These are phyloP conservation scores for Jacaranda copaia DNA, from an alignment of 257 asterid genomes.

Conservation along the genomic window DNA sequence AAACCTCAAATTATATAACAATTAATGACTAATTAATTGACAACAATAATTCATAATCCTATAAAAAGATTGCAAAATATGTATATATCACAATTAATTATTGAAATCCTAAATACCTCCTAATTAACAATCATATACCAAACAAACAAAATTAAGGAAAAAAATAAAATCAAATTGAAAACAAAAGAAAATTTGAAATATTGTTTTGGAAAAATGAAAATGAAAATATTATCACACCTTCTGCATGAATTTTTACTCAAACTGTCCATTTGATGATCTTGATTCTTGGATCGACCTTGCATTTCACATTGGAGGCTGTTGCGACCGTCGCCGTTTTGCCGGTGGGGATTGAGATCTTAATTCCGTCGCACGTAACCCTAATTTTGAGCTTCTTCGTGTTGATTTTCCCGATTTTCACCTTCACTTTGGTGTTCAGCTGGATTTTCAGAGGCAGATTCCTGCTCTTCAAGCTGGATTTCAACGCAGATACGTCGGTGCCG, in stretches of 20 bases:
- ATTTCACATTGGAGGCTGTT: constrained; percentile 53
- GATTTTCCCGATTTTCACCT: constrained; percentile 63
- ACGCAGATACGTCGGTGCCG: constrained; percentile 48
- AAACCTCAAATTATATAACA: constrained; percentile 2
- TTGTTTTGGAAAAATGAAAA: neutral
- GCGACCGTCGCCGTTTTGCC: constrained; percentile 65
- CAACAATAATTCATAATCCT: constrained; percentile 10
- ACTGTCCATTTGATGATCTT: constrained; percentile 82
- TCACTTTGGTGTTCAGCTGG: constrained; percentile 73
- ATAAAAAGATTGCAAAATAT: constrained; percentile 22
- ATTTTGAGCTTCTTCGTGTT: constrained; percentile 67
- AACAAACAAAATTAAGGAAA: constrained; percentile 27
- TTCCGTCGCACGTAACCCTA: constrained; percentile 71
- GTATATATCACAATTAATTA: constrained; percentile 24
- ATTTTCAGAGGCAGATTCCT: constrained; percentile 64
- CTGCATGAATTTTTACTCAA: constrained; percentile 35
- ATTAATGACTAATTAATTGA: neutral
- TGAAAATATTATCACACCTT: constrained; percentile 43
- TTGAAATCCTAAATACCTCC: constrained; percentile 37
- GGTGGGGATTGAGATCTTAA: constrained; percentile 54
- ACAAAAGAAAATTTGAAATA: neutral
- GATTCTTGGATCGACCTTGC: constrained; percentile 71
- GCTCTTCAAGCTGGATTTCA: constrained; percentile 67
- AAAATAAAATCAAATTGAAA: constrained; percentile 21
- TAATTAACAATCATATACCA: constrained; percentile 46